These are phyloP conservation scores for Clonostachys chloroleuca DNA, from an alignment of 2,329 filamentous ascomycete genomes.

Conservation along the genomic window DNA sequence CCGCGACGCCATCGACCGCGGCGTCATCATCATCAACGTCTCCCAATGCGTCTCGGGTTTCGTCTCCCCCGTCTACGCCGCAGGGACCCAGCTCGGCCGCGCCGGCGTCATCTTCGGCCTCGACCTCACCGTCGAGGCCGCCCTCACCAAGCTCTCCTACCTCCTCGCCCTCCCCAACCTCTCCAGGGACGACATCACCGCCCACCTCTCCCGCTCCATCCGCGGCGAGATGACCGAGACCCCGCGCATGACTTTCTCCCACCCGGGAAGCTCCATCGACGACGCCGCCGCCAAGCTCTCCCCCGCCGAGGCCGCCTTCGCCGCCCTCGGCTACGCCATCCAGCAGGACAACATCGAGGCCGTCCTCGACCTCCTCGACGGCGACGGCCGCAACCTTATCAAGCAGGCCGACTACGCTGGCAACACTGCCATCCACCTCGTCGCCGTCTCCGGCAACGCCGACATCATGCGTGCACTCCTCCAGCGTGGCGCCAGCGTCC, in stretches of 20 bases:
- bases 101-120: constrained; percentile 87
- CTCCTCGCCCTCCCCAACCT: constrained; percentile 66
- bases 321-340: constrained; percentile 76
- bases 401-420: constrained; percentile 77
- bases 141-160: constrained; percentile 86
- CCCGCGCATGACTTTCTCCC: constrained; percentile 68
- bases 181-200: constrained; percentile 61
- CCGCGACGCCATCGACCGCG: constrained; percentile 70
- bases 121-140: constrained; percentile 86
- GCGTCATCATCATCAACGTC: constrained; percentile 84
- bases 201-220: constrained; percentile 69
- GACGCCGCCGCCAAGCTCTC: constrained; percentile 36
- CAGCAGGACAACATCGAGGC: constrained; percentile 63
- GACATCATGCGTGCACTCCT: constrained; percentile 57
- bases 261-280: constrained; percentile 55
- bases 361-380: constrained; percentile 63
- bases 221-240: constrained; percentile 83
- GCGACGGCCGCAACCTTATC: constrained; percentile 61
- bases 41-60: constrained; percentile 82
- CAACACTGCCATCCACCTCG: constrained; percentile 64
- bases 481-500: constrained; percentile 59
- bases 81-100: constrained; percentile 71
- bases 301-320: constrained; percentile 60
- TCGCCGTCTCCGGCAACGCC: constrained; percentile 47
- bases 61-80: constrained; percentile 74